Evolutionary conservation across 495 filamentous ascomycete species (phyloP).

Genomic region (Thozetella sp.): DNA sequence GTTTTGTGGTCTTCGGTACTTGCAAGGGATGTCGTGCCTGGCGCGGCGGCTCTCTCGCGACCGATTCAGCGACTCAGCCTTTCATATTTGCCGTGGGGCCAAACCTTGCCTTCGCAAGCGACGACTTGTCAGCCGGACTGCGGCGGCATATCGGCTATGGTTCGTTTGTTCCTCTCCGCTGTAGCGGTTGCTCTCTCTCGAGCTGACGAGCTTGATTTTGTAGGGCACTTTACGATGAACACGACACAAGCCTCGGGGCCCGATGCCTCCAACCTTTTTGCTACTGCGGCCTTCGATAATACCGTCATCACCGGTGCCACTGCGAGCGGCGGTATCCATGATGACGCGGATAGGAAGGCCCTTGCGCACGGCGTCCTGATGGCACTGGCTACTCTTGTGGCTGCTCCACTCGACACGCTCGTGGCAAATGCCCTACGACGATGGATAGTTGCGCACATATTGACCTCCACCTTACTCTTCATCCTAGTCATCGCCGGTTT

Average conservation of each 20-base stretch:
- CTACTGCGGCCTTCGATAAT: background rate
- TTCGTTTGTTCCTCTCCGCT: background rate
- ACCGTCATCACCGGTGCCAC: conserved; percentile 12
- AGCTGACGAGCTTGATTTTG: background rate
- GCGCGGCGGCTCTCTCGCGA: conserved; percentile 30
- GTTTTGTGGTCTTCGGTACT: conserved; percentile 45
- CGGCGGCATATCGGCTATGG: conserved; percentile 55
- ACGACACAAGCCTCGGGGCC: conserved; percentile 47
- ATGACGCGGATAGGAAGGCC: conserved; percentile 17
- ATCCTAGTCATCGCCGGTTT: conserved; percentile 46
- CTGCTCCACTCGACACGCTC: conserved; percentile 58
- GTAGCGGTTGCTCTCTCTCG: background rate
- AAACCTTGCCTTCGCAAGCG: conserved; percentile 24
- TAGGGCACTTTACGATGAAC: conserved; percentile 53
- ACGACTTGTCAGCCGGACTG: conserved; percentile 42
- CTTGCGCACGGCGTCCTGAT: conserved; percentile 54
- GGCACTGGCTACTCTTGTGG: conserved; percentile 49
- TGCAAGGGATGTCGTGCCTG: conserved; percentile 51
- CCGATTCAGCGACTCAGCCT: conserved; percentile 31
- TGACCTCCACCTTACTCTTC: conserved; percentile 44
- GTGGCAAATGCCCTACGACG: conserved; percentile 45
- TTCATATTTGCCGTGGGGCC: conserved; percentile 62
- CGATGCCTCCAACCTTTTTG: conserved; percentile 13
- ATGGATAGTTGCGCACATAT: conserved; percentile 47
- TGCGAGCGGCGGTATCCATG: conserved; percentile 16